Conservation (phyloP, 371 early-diverging fungal species). For the Ordospora pajunii region DNA sequence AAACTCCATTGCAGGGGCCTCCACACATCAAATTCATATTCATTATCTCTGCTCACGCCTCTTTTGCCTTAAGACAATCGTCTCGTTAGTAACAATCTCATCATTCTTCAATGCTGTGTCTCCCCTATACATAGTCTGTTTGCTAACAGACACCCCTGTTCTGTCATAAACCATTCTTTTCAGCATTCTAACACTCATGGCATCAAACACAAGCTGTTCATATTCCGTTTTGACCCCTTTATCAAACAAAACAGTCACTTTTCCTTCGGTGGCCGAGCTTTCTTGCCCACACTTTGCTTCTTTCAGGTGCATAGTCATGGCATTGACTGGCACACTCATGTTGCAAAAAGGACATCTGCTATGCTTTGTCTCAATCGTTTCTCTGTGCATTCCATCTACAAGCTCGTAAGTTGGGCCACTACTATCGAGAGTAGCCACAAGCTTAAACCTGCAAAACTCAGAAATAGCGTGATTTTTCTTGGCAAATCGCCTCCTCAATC, state of each 20-base stretch:
- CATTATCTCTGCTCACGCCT: conserved; percentile 21
- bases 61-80: conserved; percentile 17
- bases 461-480: not conserved
- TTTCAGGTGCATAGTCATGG: not conserved
- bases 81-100: not conserved
- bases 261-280: not conserved
- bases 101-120: conserved; percentile 11
- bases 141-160: conserved; percentile 26
- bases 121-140: conserved; percentile 4
- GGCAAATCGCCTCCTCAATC: not conserved
- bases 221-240: not conserved
- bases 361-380: not conserved
- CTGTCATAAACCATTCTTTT: conserved; percentile 23
- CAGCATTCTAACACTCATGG: not conserved
- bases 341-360: conserved; percentile 14
- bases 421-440: not conserved
- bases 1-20: not conserved
- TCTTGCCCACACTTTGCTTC: not conserved
- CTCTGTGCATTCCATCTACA: not conserved
- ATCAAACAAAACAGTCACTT: conserved; percentile 8
- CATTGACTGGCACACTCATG: not conserved
- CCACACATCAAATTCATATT: not conserved
- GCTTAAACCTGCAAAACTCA: not conserved
- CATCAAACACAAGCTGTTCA: not conserved
- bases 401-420: not conserved